Percentiles rank a stretch among this genome's conserved stretches.
Evolutionary conservation across 2,329 filamentous ascomycete species (phyloP).

Genomic region (Cordyceps javanica): DNA sequence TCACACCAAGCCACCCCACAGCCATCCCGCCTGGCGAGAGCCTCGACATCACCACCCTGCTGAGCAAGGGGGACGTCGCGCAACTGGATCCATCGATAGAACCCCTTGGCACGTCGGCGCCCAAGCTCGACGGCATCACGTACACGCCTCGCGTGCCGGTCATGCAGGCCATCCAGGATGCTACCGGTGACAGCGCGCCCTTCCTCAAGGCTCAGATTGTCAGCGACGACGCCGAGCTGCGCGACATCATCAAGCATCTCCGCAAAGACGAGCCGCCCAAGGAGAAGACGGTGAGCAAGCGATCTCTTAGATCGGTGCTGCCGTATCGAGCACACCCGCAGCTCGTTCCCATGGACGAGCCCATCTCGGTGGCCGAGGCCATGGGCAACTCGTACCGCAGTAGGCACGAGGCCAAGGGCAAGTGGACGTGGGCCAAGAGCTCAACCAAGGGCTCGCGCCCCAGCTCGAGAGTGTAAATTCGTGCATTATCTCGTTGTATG

Average conservation of each 20-base stretch:
- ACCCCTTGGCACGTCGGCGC: no score
- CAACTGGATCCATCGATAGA: constrained; percentile 62
- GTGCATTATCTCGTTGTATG: not conserved
- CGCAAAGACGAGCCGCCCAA: constrained; percentile 31
- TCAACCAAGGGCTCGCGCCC: constrained; percentile 20
- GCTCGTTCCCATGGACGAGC: constrained; percentile 29
- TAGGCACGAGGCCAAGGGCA: constrained; percentile 19
- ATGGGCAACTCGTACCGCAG: constrained; percentile 20
- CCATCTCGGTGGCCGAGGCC: constrained; percentile 30
- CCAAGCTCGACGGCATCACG: constrained; percentile 52
- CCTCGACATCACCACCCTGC: constrained; percentile 72
- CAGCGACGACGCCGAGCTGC: constrained; percentile 65
- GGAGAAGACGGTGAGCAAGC: constrained; percentile 21
- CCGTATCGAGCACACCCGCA: constrained; percentile 31
- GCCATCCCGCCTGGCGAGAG: constrained; percentile 81
- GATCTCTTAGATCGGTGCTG: constrained; percentile 24
- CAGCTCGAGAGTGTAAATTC: constrained; percentile 20
- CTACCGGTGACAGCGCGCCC: constrained; percentile 39
- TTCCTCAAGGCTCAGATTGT: constrained; percentile 85
- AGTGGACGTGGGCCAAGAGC: constrained; percentile 21
- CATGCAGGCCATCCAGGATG: constrained; percentile 63
- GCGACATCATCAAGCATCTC: constrained; percentile 60
- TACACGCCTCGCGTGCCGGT: constrained; percentile 72
- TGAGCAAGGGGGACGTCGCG: constrained; percentile 65
- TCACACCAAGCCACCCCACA: constrained; percentile 78